phyloP scores from a whole-genome alignment of 2,329 filamentous ascomycete genomes.

The Trichoderma harzianum region DNA sequence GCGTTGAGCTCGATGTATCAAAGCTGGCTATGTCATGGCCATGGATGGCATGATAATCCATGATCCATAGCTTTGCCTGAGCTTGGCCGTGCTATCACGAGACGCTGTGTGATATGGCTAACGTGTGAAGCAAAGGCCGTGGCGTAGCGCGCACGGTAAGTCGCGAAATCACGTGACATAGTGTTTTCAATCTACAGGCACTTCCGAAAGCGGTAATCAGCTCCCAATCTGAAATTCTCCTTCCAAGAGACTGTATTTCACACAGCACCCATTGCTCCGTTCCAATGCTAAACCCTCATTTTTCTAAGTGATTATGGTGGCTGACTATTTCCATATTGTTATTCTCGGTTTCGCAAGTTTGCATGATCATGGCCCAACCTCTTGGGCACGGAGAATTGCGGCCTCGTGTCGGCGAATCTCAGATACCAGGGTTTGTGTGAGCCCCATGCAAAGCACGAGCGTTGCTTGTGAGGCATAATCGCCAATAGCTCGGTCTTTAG shows the following conservation, averaged over 20 bases:
- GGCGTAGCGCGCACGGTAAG: neutral
- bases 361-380: neutral
- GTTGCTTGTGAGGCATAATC: neutral
- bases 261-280: neutral
- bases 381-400: conserved; percentile 12
- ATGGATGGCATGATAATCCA: conserved; percentile 60
- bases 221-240: neutral
- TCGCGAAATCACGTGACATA: conserved; percentile 20
- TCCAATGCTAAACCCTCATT: neutral
- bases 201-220: neutral
- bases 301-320: neutral
- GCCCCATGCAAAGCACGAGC: neutral
- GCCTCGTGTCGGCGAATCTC: conserved; percentile 7
- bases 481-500: conserved; percentile 9
- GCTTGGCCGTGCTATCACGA: neutral
- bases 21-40: conserved; percentile 61
- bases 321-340: neutral
- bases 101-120: conserved; percentile 22
- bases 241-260: neutral
- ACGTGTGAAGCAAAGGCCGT: neutral
- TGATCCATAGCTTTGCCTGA: conserved; percentile 29
- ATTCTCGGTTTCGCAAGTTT: neutral
- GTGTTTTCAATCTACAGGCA: neutral
- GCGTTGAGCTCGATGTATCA: conserved; percentile 46
- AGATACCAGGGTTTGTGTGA: neutral